These are phyloP conservation scores for Echeveria elegans DNA, from an alignment of 164 flowering plant species.

Conservation along the genomic window DNA sequence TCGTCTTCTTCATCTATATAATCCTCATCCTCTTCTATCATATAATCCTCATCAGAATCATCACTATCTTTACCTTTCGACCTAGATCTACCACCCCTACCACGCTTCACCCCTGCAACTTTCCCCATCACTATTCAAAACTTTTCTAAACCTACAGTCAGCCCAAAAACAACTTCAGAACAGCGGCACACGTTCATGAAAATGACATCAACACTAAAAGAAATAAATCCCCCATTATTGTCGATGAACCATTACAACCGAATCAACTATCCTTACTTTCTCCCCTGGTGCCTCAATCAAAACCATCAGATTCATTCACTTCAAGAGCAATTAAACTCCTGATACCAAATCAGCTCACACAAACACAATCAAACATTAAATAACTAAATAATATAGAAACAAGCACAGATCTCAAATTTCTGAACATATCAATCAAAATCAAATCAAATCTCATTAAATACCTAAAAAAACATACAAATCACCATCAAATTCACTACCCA, in stretches of 20 bases:
- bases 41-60: constrained; percentile 89
- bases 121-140: constrained; percentile 25
- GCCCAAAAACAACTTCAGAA: background rate
- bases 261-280: background rate
- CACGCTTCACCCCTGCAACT: constrained; percentile 19
- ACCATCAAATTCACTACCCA: background rate
- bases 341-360: background rate
- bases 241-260: background rate
- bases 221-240: too few species aligned
- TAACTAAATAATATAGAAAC: too few species aligned
- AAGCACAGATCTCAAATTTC: background rate
- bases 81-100: constrained; percentile 22
- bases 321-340: background rate
- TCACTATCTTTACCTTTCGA: constrained; percentile 38
- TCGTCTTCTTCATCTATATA: constrained; percentile 22
- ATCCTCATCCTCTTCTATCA: constrained; percentile 44
- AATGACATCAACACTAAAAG: background rate
- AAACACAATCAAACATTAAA: background rate
- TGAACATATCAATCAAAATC: background rate
- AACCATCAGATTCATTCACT: background rate
- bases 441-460: background rate
- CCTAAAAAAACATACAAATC: background rate
- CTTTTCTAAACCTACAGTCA: background rate
- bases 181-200: background rate
- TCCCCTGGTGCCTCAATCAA: background rate